Base-by-base conservation (phyloP, 345 rosid genomes). In the Citrus mangshanensis region DNA sequence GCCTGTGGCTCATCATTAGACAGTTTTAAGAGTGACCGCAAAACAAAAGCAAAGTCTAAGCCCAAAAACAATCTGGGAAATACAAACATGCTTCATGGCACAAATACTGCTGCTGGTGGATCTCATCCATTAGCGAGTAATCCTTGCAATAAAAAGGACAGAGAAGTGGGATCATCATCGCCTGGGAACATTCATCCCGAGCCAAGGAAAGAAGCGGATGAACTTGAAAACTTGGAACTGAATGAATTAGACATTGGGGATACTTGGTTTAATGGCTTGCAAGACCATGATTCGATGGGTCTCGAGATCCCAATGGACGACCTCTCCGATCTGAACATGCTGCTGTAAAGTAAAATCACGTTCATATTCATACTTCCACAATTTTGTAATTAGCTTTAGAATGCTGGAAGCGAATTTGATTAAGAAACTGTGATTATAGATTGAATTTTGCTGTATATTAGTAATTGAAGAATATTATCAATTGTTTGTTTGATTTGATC, bases 291-390 rank as follows among this genome's bases (percentile, higher is more conserved):
- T 78, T 79, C 93, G 2, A 84, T 86, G 13, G 98, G 98, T 73
- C 92, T 94, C 40, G 91, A 89, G 75, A 90, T 94, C 85, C 98
- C 99, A 24, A 93, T 93, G 98, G 99, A 97, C 79, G 98, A 94
- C 80, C 93, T 97, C 38, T 80, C 91, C 0, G 90, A 87, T 34
- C 69, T 89, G 84, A 82, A 77, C 27, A 83, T 89, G 85, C 64
- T 84, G 10, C 60, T 86, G 82, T 86, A 76, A 69, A 68, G 51
- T 34, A 51, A 62, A n/a, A 25, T n/a, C 34, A 10, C 24, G 60
- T 42, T 46, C 38, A 19, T 28, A 5, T 2, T 9, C 4, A 5
- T 5, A 18, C 58, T 16, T 5, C 22, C 51, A 56, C 71, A 60
- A 68, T 82, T 55, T 81, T 42, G 4, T 34, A 25, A 10, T 7